These are phyloP conservation scores for Excoecaria agallocha DNA, from an alignment of 345 rosid species.

Conservation along the genomic window DNA sequence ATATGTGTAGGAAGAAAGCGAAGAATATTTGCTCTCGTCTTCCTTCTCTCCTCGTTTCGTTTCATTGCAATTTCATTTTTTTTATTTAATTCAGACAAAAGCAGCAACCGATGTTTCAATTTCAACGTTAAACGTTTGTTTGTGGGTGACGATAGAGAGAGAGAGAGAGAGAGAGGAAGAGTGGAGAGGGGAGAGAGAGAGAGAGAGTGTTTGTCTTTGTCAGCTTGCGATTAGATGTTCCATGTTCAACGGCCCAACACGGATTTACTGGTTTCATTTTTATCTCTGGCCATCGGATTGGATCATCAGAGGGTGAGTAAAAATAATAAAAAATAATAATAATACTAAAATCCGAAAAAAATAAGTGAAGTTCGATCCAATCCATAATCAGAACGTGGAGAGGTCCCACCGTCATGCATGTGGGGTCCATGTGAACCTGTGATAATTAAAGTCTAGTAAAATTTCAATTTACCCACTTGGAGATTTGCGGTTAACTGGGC, in stretches of 20 bases:
- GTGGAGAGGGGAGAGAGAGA: background rate
- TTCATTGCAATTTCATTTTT: background rate
- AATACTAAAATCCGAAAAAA: background rate
- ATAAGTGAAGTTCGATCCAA: background rate
- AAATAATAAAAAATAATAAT: no score
- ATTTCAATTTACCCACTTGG: background rate
- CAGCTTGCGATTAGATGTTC: constrained; percentile 18
- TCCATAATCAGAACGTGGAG: background rate
- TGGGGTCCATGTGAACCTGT: background rate
- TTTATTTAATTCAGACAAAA: no score
- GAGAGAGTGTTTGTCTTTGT: constrained; percentile 22
- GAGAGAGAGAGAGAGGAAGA: background rate
- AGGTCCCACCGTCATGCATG: background rate
- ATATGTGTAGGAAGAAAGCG: background rate
- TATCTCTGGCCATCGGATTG: background rate
- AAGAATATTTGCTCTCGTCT: background rate
- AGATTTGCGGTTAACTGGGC: background rate
- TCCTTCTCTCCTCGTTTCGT: background rate
- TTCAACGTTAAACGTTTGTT: background rate
- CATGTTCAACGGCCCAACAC: constrained; percentile 19
- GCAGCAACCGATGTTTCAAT: background rate
- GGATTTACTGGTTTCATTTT: background rate
- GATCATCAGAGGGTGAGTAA: background rate
- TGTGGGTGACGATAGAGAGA: background rate
- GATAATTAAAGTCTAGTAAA: background rate